A percentile compares a stretch with the other conserved stretches of the same genome.
Conservation (phyloP, 2,329 filamentous ascomycete species). For the Meredithiella fracta region DNA sequence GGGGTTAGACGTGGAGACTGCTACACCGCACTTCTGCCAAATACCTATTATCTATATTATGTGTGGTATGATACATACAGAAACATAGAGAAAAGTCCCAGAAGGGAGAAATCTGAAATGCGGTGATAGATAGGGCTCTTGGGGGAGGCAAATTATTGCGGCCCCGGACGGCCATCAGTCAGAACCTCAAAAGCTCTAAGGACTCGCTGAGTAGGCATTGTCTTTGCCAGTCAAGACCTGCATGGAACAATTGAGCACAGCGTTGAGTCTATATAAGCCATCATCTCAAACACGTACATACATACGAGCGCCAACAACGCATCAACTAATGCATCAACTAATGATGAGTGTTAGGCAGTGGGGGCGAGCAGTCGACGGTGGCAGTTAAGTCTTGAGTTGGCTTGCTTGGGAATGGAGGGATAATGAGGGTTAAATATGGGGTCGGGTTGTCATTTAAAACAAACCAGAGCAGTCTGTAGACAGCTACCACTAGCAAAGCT, state of each 20-base stretch:
- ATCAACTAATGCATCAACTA: no score
- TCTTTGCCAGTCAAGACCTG: neutral
- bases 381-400: neutral
- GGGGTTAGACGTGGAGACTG: slow-evolving; percentile 13
- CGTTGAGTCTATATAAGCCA: neutral
- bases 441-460: neutral
- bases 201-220: neutral
- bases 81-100: neutral
- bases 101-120: neutral
- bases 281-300: neutral
- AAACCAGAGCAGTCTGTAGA: neutral
- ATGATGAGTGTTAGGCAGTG: no score
- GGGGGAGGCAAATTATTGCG: neutral
- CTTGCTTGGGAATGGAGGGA: neutral
- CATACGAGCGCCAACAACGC: neutral
- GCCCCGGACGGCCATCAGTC: no score
- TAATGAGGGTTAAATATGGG: neutral
- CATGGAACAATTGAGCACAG: neutral
- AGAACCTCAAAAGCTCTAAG: no score
- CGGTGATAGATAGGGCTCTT: neutral
- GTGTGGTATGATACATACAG: neutral
- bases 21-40: slow-evolving; percentile 13
- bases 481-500: neutral
- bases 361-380: neutral
- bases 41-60: neutral